Evolutionary conservation across 2,329 filamentous ascomycete genomes (phyloP).

Genomic region (Trichoderma afroharzianum): DNA sequence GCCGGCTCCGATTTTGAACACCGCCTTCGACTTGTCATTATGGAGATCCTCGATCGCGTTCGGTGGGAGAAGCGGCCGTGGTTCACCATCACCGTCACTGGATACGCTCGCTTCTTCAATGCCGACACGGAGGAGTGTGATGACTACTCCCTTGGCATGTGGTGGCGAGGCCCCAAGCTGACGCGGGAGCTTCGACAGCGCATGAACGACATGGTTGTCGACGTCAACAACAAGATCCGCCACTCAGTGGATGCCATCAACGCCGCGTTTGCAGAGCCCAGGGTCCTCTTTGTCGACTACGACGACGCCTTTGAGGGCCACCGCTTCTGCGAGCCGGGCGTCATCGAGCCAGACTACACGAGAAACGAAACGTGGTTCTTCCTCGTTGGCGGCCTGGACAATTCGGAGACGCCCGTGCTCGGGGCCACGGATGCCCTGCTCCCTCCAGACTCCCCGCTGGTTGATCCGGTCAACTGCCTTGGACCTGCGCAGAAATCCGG

Average conservation of each 20-base stretch:
- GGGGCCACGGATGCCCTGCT: constrained; percentile 21
- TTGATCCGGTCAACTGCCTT: constrained; percentile 37
- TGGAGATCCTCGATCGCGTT: constrained; percentile 42
- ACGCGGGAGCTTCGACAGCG: constrained; percentile 35
- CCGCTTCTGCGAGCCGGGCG: constrained; percentile 40
- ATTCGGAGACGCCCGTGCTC: constrained; percentile 21
- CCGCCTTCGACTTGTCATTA: constrained; percentile 37
- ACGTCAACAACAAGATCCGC: constrained; percentile 40
- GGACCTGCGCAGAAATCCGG: constrained; percentile 32
- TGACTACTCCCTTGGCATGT: constrained; percentile 43
- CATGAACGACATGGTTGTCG: constrained; percentile 44
- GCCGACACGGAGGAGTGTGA: constrained; percentile 42
- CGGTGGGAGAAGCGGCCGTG: constrained; percentile 43
- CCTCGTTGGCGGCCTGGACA: constrained; percentile 43
- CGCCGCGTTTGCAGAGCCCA: constrained; percentile 33
- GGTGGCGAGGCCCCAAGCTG: constrained; percentile 42
- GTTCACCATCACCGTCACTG: constrained; percentile 44
- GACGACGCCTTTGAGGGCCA: constrained; percentile 43
- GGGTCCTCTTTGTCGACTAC: constrained; percentile 44
- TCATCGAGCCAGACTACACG: constrained; percentile 42
- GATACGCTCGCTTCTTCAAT: constrained; percentile 49
- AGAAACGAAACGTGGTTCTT: constrained; percentile 47
- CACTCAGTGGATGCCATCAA: constrained; percentile 36
- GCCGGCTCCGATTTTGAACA: constrained; percentile 36
- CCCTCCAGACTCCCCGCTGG: constrained; percentile 30